Percentiles rank a stretch among this genome's conserved stretches.
Conservation (phyloP, 148 eudicot genomes). For the Camellia sinensis region DNA sequence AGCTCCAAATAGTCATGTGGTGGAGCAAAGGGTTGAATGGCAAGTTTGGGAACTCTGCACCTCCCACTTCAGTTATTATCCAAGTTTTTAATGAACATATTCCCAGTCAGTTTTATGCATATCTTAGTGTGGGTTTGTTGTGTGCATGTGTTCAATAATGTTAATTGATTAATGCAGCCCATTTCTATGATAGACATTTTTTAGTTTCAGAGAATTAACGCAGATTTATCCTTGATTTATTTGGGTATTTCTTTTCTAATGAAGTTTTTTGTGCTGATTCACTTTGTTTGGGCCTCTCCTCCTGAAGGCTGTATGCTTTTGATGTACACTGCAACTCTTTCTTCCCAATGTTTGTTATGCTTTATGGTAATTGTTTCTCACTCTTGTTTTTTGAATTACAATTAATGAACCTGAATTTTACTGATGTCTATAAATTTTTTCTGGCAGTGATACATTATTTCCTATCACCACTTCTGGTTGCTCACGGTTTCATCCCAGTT, state of each 20-base stretch:
- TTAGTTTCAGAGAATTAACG: not conserved
- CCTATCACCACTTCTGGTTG: slow-evolving; percentile 85
- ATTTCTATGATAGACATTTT: not conserved
- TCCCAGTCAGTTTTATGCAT: not conserved
- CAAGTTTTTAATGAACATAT: not conserved
- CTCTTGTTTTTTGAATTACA: not conserved
- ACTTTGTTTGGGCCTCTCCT: slow-evolving; percentile 12
- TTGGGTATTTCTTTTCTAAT: not conserved
- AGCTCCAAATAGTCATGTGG: slow-evolving; percentile 89
- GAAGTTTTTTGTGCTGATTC: slow-evolving; percentile 12
- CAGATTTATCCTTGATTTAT: not conserved
- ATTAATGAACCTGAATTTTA: not conserved
- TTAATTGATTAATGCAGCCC: not conserved
- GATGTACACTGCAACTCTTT: slow-evolving; percentile 99
- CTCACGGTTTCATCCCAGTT: slow-evolving; percentile 89
- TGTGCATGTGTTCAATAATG: not conserved
- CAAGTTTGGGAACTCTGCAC: slow-evolving; percentile 40
- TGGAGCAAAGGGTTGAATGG: slow-evolving; percentile 99
- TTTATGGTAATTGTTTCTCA: slow-evolving; percentile 57
- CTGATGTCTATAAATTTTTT: slow-evolving; percentile 16
- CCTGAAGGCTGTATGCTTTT: slow-evolving; percentile 93
- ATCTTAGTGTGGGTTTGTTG: not conserved
- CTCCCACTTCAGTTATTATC: not conserved
- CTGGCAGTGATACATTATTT: slow-evolving; percentile 86
- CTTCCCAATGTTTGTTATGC: slow-evolving; percentile 92